Percentiles rank a stretch among this genome's conserved stretches.
phyloP scores from a whole-genome alignment of 202 grass and related monocot genomes.

The Carex arenaria region DNA sequence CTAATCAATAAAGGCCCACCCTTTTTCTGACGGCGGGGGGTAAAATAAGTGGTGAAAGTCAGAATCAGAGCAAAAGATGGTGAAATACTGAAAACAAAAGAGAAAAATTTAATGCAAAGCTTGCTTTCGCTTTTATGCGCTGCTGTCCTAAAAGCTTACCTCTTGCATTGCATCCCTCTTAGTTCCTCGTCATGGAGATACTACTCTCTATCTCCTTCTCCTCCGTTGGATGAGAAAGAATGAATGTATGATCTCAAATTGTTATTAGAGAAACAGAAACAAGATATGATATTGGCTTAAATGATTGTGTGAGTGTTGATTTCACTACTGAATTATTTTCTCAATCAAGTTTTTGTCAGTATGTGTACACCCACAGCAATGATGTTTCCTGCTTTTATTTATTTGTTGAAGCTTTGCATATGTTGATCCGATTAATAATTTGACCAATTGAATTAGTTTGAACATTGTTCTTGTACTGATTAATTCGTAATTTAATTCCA shows the following conservation, averaged over 20 bases:
- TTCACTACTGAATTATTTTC: neutral
- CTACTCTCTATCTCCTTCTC: neutral
- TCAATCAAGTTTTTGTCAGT: neutral
- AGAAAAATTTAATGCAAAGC: constrained; percentile 25
- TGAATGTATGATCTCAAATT: constrained; percentile 5
- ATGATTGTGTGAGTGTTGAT: constrained; percentile 1
- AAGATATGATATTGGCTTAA: constrained; percentile 17
- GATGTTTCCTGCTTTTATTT: neutral
- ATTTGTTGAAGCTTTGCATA: neutral
- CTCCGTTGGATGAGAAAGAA: neutral
- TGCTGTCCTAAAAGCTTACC: constrained; percentile 44
- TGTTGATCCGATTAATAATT: neutral
- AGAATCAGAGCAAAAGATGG: constrained; percentile 4
- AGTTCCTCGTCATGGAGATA: constrained; percentile 15
- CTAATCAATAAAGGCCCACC: neutral
- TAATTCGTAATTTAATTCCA: neutral
- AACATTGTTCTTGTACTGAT: neutral
- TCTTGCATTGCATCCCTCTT: constrained; percentile 10
- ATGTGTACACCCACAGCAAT: neutral
- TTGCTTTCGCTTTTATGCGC: constrained; percentile 53
- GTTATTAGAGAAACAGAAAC: neutral
- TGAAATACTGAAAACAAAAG: constrained; percentile 9
- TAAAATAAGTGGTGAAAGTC: constrained; percentile 11
- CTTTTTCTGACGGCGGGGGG: neutral
- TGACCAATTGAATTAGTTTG: neutral